A percentile compares a stretch with the other conserved stretches of the same genome.
Conservation (phyloP, 208 protist species). For the Leishmania martiniquensis region DNA sequence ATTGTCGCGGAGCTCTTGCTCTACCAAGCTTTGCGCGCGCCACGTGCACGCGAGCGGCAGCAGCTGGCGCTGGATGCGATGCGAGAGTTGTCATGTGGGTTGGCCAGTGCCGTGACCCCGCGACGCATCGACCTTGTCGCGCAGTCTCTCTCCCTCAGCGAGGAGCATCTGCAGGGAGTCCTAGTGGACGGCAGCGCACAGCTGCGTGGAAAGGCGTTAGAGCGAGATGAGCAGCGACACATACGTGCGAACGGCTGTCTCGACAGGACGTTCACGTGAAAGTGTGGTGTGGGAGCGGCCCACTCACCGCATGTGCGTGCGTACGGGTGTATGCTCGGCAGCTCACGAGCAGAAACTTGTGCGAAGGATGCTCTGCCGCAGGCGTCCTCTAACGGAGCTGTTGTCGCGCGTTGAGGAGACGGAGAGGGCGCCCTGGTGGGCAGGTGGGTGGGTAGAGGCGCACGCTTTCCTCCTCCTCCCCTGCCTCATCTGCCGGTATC, state of each 20-base stretch:
- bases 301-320: neutral
- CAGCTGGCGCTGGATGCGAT: constrained; percentile 52
- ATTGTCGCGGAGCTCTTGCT: constrained; percentile 54
- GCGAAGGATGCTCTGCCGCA: too few species aligned
- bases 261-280: constrained; percentile 11
- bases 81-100: constrained; percentile 45
- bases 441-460: too few species aligned
- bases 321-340: neutral
- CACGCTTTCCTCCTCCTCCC: neutral
- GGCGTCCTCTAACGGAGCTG: too few species aligned
- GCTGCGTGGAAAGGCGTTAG: constrained; percentile 47
- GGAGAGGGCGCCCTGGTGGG: too few species aligned
- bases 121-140: constrained; percentile 32
- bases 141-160: constrained; percentile 44
- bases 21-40: constrained; percentile 24
- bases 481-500: neutral
- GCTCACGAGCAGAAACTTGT: too few species aligned
- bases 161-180: constrained; percentile 58
- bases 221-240: neutral
- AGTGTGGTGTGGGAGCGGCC: neutral
- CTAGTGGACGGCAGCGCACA: constrained; percentile 48
- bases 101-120: constrained; percentile 33
- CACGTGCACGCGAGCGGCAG: constrained; percentile 21
- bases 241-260: constrained; percentile 8
- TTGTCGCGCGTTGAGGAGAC: too few species aligned